These are phyloP conservation scores for Fulvia fulva DNA, from an alignment of 2,329 filamentous ascomycete genomes.

Conservation along the genomic window DNA sequence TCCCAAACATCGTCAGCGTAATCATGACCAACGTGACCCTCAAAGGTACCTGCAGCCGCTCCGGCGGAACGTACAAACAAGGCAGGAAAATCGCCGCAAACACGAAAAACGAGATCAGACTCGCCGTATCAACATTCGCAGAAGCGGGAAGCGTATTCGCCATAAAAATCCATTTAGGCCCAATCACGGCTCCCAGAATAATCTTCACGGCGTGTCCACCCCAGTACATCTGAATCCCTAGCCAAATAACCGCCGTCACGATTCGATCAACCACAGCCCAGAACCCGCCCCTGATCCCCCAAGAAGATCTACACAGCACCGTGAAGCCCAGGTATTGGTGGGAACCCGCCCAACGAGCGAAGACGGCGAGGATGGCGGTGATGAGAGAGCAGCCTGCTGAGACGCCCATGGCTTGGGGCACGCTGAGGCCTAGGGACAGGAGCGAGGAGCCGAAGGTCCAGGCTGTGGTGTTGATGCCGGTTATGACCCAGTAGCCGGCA, in stretches of 20 bases:
- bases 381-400: slow-evolving; percentile 35
- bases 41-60: slow-evolving; percentile 12
- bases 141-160: slow-evolving; percentile 14
- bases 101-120: slow-evolving; percentile 15
- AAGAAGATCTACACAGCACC: slow-evolving; percentile 26
- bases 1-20: slow-evolving; percentile 11
- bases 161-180: slow-evolving; percentile 6
- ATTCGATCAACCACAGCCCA: slow-evolving; percentile 25
- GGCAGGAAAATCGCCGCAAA: slow-evolving; percentile 14
- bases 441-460: slow-evolving; percentile 13
- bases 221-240: slow-evolving; percentile 24
- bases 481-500: slow-evolving; percentile 18
- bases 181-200: slow-evolving; percentile 17
- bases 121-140: slow-evolving; percentile 17
- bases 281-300: slow-evolving; percentile 23
- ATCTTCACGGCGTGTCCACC: slow-evolving; percentile 18
- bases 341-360: slow-evolving; percentile 35
- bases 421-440: slow-evolving; percentile 12
- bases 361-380: slow-evolving; percentile 32
- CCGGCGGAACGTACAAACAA: slow-evolving; percentile 10
- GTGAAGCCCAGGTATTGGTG: slow-evolving; percentile 36
- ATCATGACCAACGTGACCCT: slow-evolving; percentile 17
- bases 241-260: slow-evolving; percentile 24
- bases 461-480: slow-evolving; percentile 17
- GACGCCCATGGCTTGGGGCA: slow-evolving; percentile 27